phyloP scores from a whole-genome alignment of 164 flowering plant genomes.

The Paratinospora sagittata region DNA sequence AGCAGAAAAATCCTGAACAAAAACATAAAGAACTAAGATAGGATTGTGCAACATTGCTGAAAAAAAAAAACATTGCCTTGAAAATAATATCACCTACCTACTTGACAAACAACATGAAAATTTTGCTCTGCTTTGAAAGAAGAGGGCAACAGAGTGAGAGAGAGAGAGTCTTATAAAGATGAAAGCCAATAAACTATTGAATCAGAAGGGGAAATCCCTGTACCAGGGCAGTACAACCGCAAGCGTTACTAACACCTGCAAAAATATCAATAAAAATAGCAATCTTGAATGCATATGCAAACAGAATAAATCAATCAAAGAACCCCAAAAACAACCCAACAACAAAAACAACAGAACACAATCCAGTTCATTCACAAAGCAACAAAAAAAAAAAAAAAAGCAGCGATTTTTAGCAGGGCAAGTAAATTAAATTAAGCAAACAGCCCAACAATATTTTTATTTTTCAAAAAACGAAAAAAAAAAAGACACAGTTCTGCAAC shows the following conservation, averaged over 20 bases:
- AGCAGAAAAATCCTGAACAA: neutral
- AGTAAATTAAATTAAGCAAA: neutral
- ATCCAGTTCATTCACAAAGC: neutral
- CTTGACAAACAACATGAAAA: neutral
- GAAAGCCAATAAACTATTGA: neutral
- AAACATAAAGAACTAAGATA: neutral
- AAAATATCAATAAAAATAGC: neutral
- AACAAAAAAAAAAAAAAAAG: neutral
- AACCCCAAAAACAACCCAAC: neutral
- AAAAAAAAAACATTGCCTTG: too few relatives aligned
- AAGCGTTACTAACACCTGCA: conserved; percentile 2
- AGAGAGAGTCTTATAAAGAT: neutral
- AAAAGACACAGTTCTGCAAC: neutral
- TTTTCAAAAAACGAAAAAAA: neutral
- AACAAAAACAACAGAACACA: neutral
- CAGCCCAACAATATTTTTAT: neutral
- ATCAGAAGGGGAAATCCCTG: neutral
- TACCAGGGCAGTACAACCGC: conserved; percentile 1
- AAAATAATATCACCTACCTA: neutral
- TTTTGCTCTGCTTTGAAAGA: neutral
- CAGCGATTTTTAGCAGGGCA: neutral
- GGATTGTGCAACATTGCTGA: neutral
- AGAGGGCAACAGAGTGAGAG: neutral
- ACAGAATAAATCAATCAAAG: neutral
- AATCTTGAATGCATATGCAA: conserved; percentile 1